Evolutionary conservation across 345 rosid genomes (phyloP), one percentile per base, ranked within the genome.

Genomic region (Noccaea caerulescens): DNA sequence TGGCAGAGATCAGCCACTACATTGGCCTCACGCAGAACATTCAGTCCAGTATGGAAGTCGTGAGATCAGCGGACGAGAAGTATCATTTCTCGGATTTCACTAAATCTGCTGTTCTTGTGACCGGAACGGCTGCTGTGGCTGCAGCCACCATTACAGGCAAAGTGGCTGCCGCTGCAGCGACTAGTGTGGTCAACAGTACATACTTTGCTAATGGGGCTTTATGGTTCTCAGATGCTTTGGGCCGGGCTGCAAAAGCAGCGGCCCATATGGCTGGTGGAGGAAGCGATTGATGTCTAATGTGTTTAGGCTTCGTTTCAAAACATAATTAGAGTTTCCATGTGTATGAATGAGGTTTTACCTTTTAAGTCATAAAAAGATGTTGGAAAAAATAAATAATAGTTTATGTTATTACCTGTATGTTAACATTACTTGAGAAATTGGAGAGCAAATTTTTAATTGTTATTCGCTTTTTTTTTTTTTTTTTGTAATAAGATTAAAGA

Each of bases 121-220:
- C 93, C 0, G 95, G 98, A 8, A 83, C 88, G 4, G 91, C 94
- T 20, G 93, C 85, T 12, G 85, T 83, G 9, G 72, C 84, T 8
- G 98, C 90, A 7, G 92, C 84, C 23, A 84, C 81, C 2, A 79
- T 79, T 9, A 82, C 96, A 0, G 92, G 92, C 16, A 85, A 72
- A 80, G 80, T 82, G 9, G 93, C 91, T 4, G 82, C 67, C 12
- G 85, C 96, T 43, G 92, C 97, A 3, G 85, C 86, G 0, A 78
- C 67, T 66, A 86, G 89, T 34, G 83, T 84, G 9, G 87, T 80
- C 38, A 88, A 85, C 66, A 93, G 94, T 87, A 77, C 68, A 58
- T 87, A 86, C 80, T 88, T 90, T 58, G 92, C 96, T 43, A 86
- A 79, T 76, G 97, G 97, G 63, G 90, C 92, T 62, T 85, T 87